Percentiles rank a stretch among this genome's conserved stretches.
These are phyloP conservation scores for Mycena floridula DNA, from an alignment of 768 basidiomycete species.

Conservation along the genomic window DNA sequence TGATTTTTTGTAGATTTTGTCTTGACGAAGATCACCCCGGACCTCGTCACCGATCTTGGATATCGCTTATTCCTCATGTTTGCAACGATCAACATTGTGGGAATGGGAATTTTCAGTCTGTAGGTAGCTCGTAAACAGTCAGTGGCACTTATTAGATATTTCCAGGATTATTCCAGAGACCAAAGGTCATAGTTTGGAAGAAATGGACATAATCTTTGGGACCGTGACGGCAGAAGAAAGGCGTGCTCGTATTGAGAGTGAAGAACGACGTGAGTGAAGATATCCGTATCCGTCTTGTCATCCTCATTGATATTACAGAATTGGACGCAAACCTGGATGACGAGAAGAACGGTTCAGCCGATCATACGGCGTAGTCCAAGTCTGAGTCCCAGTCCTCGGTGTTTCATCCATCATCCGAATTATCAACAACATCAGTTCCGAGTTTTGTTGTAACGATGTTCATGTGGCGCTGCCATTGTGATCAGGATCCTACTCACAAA, in stretches of 20 bases:
- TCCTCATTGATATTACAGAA: no score
- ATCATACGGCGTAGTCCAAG: no score
- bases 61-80: conserved; percentile 79
- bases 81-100: conserved; percentile 65
- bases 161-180: conserved; percentile 54
- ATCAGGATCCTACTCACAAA: no score
- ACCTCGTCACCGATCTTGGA: conserved; percentile 51
- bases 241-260: conserved; percentile 30
- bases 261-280: conserved; percentile 22
- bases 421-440: no score
- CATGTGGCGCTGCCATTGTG: no score
- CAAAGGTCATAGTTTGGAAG: conserved; percentile 49
- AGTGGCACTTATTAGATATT: not conserved
- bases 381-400: no score
- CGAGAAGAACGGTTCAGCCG: no score
- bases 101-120: conserved; percentile 64
- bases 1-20: conserved; percentile 51
- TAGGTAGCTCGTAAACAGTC: conserved; percentile 22
- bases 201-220: conserved; percentile 52
- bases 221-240: conserved; percentile 35
- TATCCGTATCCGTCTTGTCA: no score
- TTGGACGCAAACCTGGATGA: no score
- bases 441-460: no score
- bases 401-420: no score
- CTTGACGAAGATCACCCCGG: conserved; percentile 65